These are phyloP conservation scores for Calycina herbarum DNA, from an alignment of 2,329 filamentous ascomycete genomes.

Conservation along the genomic window DNA sequence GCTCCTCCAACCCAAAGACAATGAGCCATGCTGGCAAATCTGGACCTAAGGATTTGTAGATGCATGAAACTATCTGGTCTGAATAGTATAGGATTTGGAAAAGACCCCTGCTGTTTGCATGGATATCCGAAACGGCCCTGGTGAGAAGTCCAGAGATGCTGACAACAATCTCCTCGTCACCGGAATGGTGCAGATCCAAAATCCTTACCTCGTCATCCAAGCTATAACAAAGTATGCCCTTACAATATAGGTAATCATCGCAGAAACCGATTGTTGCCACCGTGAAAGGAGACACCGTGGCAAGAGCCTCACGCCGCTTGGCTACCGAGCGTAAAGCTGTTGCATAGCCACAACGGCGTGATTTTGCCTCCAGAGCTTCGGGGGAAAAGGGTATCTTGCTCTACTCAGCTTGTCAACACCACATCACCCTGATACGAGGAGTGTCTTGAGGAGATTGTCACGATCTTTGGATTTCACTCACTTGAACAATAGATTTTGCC, in stretches of 20 bases:
- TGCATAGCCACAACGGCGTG: constrained; percentile 42
- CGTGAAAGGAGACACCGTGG: constrained; percentile 61
- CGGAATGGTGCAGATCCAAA: constrained; percentile 55
- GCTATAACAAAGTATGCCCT: constrained; percentile 66
- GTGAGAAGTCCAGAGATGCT: constrained; percentile 48
- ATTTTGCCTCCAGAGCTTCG: constrained; percentile 29
- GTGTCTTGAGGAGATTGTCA: not conserved
- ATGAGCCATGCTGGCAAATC: constrained; percentile 52
- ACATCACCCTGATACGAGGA: not conserved
- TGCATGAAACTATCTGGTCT: constrained; percentile 56
- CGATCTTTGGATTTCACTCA: constrained; percentile 15
- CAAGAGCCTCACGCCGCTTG: constrained; percentile 60
- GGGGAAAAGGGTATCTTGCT: constrained; percentile 33
- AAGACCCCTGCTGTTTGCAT: constrained; percentile 41
- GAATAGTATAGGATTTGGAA: constrained; percentile 59
- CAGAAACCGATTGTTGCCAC: constrained; percentile 60
- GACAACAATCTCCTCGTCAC: constrained; percentile 54
- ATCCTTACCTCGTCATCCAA: constrained; percentile 54
- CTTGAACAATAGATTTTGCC: constrained; percentile 33
- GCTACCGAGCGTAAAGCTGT: constrained; percentile 59
- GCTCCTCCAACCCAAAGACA: constrained; percentile 46
- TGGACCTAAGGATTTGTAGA: constrained; percentile 48
- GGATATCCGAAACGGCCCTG: constrained; percentile 40
- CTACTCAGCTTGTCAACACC: constrained; percentile 25
- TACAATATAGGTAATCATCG: constrained; percentile 60